Percentiles rank a stretch among this genome's conserved stretches.
These are phyloP conservation scores for Stagonosporopsis vannaccii DNA, from an alignment of 2,329 filamentous ascomycete species.

Conservation along the genomic window DNA sequence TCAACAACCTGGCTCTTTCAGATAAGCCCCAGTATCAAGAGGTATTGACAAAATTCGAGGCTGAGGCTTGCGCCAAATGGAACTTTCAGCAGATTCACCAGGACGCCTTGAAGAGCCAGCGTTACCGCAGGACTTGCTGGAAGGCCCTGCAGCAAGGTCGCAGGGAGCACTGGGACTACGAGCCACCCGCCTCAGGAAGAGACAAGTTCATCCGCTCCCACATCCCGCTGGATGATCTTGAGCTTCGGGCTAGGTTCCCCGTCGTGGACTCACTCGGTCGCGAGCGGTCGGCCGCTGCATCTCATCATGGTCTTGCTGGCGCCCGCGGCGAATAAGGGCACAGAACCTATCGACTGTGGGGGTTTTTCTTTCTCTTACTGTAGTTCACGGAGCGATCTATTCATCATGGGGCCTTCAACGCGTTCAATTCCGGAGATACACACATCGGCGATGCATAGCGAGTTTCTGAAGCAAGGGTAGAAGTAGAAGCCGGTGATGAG, in stretches of 20 bases:
- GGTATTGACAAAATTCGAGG: constrained; percentile 67
- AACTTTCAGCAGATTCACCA: constrained; percentile 79
- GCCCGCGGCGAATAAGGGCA: constrained; percentile 42
- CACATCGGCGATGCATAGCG: constrained; percentile 1
- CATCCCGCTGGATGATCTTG: constrained; percentile 80
- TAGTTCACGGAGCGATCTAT: background rate
- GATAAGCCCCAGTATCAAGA: constrained; percentile 49
- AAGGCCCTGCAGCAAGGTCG: constrained; percentile 73
- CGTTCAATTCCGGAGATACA: constrained; percentile 2
- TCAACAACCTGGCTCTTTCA: constrained; percentile 70
- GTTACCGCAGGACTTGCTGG: constrained; percentile 80
- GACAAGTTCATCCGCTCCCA: constrained; percentile 81
- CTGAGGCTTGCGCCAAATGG: constrained; percentile 79
- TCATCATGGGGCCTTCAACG: constrained; percentile 5
- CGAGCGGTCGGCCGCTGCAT: constrained; percentile 41
- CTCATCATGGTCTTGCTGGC: constrained; percentile 46
- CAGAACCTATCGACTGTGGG: background rate
- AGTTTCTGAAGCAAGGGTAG: background rate
- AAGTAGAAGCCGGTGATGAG: too few species aligned
- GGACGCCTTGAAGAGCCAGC: constrained; percentile 78
- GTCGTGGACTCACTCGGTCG: constrained; percentile 57
- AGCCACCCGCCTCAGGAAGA: constrained; percentile 74
- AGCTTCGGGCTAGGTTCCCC: constrained; percentile 77
- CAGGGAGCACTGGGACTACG: constrained; percentile 80
- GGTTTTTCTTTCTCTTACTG: background rate